A percentile compares a stretch with the other conserved stretches of the same genome.
These are phyloP conservation scores for Oryza punctata DNA, from an alignment of 176 grass and related monocot species.

Conservation along the genomic window DNA sequence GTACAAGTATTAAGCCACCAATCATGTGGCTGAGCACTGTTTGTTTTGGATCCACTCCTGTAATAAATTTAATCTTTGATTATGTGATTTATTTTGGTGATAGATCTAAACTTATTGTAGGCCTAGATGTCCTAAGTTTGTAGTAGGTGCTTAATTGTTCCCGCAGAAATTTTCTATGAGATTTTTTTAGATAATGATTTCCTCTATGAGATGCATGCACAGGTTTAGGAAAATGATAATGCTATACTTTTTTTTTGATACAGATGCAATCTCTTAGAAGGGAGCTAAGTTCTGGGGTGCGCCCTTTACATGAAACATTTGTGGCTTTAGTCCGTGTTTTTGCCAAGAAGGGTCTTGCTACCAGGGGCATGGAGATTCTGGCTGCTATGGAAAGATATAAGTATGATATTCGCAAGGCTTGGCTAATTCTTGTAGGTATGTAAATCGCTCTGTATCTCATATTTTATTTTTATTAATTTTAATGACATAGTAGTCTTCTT, in stretches of 20 bases:
- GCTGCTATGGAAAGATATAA: slow-evolving; percentile 96
- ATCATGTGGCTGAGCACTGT: background rate
- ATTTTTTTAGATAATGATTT: too few relatives aligned
- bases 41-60: background rate
- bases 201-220: slow-evolving; percentile 13
- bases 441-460: slow-evolving; percentile 21
- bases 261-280: slow-evolving; percentile 98
- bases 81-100: slow-evolving; percentile 29
- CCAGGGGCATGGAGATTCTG: slow-evolving; percentile 96
- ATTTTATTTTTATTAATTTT: slow-evolving; percentile 23
- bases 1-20: background rate
- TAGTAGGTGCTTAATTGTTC: slow-evolving; percentile 20
- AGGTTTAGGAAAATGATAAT: slow-evolving; percentile 17
- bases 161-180: too few relatives aligned
- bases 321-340: slow-evolving; percentile 89
- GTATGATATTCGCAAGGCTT: slow-evolving; percentile 88
- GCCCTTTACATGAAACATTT: slow-evolving; percentile 91
- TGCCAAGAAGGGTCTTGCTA: slow-evolving; percentile 83
- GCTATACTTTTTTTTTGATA: slow-evolving; percentile 35
- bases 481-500: slow-evolving; percentile 42
- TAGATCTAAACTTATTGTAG: slow-evolving; percentile 14
- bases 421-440: slow-evolving; percentile 95
- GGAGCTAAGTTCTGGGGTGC: slow-evolving; percentile 80
- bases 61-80: slow-evolving; percentile 22
- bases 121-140: background rate